Conservation (phyloP, 441 rosid genomes). For the Flueggea neowawraea region DNA sequence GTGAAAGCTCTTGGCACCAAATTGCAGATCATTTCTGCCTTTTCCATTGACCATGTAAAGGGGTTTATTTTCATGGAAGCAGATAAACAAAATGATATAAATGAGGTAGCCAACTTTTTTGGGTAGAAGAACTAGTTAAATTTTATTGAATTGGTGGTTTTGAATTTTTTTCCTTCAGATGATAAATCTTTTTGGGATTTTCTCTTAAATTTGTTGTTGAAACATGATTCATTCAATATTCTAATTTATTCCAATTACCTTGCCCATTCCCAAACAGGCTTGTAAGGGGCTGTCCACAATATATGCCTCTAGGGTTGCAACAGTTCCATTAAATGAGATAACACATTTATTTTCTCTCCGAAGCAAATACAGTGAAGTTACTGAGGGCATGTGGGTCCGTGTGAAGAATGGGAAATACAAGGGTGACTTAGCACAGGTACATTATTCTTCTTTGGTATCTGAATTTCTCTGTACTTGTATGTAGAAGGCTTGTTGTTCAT, state of each 20-base stretch:
- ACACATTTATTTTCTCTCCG: constrained; percentile 56
- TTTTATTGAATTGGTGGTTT: background rate
- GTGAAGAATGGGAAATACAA: constrained; percentile 89
- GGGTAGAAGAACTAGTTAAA: background rate
- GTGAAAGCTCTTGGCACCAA: constrained; percentile 56
- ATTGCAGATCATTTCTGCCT: constrained; percentile 67
- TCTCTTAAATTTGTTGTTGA: too few relatives aligned
- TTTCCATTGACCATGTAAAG: constrained; percentile 70
- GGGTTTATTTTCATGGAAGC: constrained; percentile 86
- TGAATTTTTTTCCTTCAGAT: background rate
- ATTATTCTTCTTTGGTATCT: background rate
- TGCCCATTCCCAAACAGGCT: constrained; percentile 45
- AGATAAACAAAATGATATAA: constrained; percentile 58
- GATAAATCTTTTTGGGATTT: too few relatives aligned
- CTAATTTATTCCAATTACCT: too few relatives aligned
- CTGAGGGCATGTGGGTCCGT: constrained; percentile 84
- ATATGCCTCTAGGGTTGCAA: constrained; percentile 53
- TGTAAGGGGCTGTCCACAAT: constrained; percentile 66
- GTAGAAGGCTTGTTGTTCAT: too few relatives aligned
- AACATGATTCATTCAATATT: too few relatives aligned
- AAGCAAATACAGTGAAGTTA: constrained; percentile 40
- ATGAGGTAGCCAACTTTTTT: constrained; percentile 45
- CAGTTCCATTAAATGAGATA: constrained; percentile 64
- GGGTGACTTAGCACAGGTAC: constrained; percentile 93
- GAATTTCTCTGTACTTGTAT: background rate